Evolutionary conservation across 176 grass and related monocot species (phyloP).

Genomic region (Oropetium thomaeum): DNA sequence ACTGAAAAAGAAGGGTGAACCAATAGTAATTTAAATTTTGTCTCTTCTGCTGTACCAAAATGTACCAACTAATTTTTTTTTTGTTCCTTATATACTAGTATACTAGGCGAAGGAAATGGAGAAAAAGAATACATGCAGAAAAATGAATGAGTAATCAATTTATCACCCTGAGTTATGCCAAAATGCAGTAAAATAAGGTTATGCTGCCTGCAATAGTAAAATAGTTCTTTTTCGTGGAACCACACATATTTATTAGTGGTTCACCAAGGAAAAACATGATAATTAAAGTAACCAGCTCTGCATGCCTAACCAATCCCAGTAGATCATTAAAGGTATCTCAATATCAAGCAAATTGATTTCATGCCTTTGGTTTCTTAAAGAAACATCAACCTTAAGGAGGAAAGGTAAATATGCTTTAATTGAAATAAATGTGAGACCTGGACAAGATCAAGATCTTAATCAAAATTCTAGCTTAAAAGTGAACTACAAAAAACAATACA

Average conservation of each 20-base stretch:
- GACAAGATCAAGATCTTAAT: background rate
- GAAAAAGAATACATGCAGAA: background rate
- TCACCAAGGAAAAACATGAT: background rate
- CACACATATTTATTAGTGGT: background rate
- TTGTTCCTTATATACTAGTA: background rate
- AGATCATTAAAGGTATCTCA: background rate
- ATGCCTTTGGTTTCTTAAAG: background rate
- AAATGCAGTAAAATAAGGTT: too few relatives aligned
- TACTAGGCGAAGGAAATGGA: background rate
- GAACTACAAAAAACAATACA: background rate
- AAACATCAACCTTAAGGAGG: background rate
- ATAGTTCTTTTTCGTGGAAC: background rate
- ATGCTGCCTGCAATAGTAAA: too few relatives aligned
- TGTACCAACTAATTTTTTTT: too few relatives aligned
- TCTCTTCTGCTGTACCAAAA: too few relatives aligned
- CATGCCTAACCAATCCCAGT: background rate
- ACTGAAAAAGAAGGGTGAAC: too few relatives aligned
- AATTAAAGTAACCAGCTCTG: background rate
- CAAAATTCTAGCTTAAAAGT: background rate
- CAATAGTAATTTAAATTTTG: too few relatives aligned
- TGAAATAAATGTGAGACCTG: background rate
- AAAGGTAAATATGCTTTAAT: background rate
- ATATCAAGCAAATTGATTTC: slow-evolving; percentile 11
- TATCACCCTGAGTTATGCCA: background rate
- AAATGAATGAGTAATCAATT: background rate